These are phyloP conservation scores for Verbascum thapsus DNA, from an alignment of 257 asterid genomes.

Conservation along the genomic window DNA sequence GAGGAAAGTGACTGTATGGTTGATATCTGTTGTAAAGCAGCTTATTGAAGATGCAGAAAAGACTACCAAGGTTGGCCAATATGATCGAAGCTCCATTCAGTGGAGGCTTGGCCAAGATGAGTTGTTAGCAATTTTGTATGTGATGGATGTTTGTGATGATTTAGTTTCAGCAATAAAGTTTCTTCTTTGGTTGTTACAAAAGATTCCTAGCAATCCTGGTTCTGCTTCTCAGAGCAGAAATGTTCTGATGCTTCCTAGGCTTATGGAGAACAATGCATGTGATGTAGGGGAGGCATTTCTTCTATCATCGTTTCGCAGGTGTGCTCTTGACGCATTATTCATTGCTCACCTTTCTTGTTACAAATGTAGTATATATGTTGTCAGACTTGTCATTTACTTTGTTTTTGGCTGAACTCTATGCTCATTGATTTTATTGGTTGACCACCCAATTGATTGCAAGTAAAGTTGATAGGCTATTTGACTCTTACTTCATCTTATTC, in stretches of 20 bases:
- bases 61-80: conserved; percentile 65
- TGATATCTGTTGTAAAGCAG: conserved; percentile 72
- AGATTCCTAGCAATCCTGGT: conserved; percentile 62
- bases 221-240: conserved; percentile 65
- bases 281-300: conserved; percentile 90
- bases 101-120: conserved; percentile 98
- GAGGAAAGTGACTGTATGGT: conserved; percentile 70
- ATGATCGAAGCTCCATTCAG: conserved; percentile 54
- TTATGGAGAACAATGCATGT: conserved; percentile 60
- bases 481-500: conserved; percentile 23
- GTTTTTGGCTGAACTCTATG: too few species aligned
- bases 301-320: conserved; percentile 50
- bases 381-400: conserved; percentile 11
- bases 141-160: conserved; percentile 58
- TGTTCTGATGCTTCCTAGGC: conserved; percentile 59
- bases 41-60: conserved; percentile 80
- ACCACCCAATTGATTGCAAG: conserved; percentile 19
- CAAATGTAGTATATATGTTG: not conserved
- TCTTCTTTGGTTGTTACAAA: conserved; percentile 91
- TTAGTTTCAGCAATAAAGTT: conserved; percentile 57
- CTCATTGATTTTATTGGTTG: too few species aligned
- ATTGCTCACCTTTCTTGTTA: not conserved
- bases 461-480: conserved; percentile 7
- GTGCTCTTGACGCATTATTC: conserved; percentile 2
- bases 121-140: conserved; percentile 67